Evolutionary conservation across 495 filamentous ascomycete species (phyloP).

Genomic region (Xylaria cubensis): DNA sequence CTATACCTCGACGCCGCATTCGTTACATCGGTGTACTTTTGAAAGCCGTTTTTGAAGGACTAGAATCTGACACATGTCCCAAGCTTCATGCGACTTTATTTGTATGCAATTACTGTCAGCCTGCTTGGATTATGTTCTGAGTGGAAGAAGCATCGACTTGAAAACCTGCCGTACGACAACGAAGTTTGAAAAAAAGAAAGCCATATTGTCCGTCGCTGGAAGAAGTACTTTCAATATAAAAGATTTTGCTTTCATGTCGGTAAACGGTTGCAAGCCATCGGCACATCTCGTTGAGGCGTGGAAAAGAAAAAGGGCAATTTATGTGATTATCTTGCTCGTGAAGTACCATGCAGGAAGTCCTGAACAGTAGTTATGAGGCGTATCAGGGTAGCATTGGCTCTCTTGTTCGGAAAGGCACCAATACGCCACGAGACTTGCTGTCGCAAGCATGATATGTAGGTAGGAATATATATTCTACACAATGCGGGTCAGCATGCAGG

Average conservation of each 20-base stretch:
- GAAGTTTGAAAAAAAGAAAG: neutral
- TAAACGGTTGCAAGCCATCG: neutral
- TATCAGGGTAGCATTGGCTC: neutral
- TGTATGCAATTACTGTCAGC: neutral
- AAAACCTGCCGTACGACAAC: neutral
- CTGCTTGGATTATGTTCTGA: neutral
- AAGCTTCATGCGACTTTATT: neutral
- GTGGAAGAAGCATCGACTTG: neutral
- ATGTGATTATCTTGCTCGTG: neutral
- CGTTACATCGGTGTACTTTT: neutral
- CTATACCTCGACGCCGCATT: neutral
- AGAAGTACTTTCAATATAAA: neutral
- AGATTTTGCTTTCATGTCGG: neutral
- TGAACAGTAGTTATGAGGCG: constrained; percentile 14
- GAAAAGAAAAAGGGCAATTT: constrained; percentile 1
- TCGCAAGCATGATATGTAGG: neutral
- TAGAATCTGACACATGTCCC: neutral
- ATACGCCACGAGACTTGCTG: constrained; percentile 7
- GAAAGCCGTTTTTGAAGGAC: neutral
- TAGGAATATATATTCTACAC: neutral
- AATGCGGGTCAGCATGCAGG: constrained; percentile 17
- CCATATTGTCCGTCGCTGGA: neutral
- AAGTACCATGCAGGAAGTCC: constrained; percentile 14
- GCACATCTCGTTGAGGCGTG: constrained; percentile 12
- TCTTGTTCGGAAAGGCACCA: constrained; percentile 3